Base-by-base conservation (phyloP, 345 rosid species). In the Schrenkiella parvula region DNA sequence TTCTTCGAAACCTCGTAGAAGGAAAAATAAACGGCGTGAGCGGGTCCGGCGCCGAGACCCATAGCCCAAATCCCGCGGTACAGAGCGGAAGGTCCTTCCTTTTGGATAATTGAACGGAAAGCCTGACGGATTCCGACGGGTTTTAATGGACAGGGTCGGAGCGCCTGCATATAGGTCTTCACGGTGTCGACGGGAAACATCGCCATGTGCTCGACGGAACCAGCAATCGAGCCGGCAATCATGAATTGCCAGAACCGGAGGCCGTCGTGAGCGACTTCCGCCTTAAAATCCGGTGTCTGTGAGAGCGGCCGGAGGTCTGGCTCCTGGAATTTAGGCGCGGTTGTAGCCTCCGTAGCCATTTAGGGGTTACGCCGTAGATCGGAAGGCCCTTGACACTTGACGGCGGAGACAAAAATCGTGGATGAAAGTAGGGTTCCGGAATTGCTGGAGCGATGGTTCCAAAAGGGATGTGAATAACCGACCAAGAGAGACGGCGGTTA, bases 11-110 rank as follows among this genome's bases (percentile, higher is more conserved):
- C 66, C 75, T 95, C 99, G 47, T 95, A 95, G 3, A 95, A 78
- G 1, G 98, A 95, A 81, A 95, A 95, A 37, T 95, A 90, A 17
- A 92, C 96, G 23, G 98, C 99, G 77, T 95, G 99, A 15, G 99
- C 98, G 0, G 98, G 99, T 6, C 99, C 99, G 0, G 99, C 99
- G 3, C 98, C 98, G 11, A 95, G 87, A 0, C 90, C 98, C 97
- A 95, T 89, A 50, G 99, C 99, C 42, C 86, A 95, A 6, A 91
- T 91, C 21, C 99, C 99, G 0, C 96, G 85, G 81, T 95, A 95
- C 25, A 95, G 78, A 32, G 84, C 93, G 5, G 82, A 37, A 38
- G 86, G 86, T 10, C 99, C 99, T 50, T 87, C 88, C 6, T 87
- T 67, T 64, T 80, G 83, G 46, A 92, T 65, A 12, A 95, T 86